phyloP scores from a whole-genome alignment of 2,329 filamentous ascomycete species.

The Penicillium sp. region DNA sequence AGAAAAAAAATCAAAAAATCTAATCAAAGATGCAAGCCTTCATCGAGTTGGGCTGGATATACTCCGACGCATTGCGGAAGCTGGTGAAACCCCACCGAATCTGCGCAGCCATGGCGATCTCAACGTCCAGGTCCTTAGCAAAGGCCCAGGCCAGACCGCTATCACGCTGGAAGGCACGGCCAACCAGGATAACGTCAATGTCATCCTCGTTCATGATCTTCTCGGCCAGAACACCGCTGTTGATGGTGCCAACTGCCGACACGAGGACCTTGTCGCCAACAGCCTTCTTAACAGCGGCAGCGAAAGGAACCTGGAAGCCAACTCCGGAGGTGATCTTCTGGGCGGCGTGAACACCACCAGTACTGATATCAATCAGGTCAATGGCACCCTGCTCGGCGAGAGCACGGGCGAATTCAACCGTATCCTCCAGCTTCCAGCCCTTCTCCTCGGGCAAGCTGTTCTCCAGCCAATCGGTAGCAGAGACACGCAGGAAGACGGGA shows the following conservation, averaged over 20 bases:
- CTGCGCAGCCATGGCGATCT: slow-evolving; percentile 41
- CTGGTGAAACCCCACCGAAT: slow-evolving; percentile 42
- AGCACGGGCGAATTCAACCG: slow-evolving; percentile 66
- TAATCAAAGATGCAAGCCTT: slow-evolving; percentile 38
- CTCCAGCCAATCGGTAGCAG: slow-evolving; percentile 77
- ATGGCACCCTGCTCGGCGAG: slow-evolving; percentile 73
- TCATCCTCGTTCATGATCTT: slow-evolving; percentile 59
- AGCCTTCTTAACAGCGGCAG: slow-evolving; percentile 72
- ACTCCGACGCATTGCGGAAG: slow-evolving; percentile 37
- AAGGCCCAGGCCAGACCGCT: slow-evolving; percentile 35
- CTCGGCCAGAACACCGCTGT: slow-evolving; percentile 71
- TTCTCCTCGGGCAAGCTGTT: slow-evolving; percentile 58
- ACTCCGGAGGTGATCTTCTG: slow-evolving; percentile 57
- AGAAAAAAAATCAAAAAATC: slow-evolving; percentile 10
- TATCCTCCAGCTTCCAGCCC: slow-evolving; percentile 72
- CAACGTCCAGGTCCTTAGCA: slow-evolving; percentile 39
- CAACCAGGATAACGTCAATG: slow-evolving; percentile 70
- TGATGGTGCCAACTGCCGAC: slow-evolving; percentile 76
- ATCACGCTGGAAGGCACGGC: slow-evolving; percentile 36
- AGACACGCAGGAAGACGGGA: slow-evolving; percentile 76
- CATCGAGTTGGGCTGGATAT: slow-evolving; percentile 35
- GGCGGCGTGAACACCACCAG: slow-evolving; percentile 69
- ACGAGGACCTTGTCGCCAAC: slow-evolving; percentile 75
- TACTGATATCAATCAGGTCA: slow-evolving; percentile 83
- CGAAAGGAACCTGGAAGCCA: slow-evolving; percentile 76